Base-by-base conservation (phyloP, 768 basidiomycete genomes). In the Paxillus involutus region DNA sequence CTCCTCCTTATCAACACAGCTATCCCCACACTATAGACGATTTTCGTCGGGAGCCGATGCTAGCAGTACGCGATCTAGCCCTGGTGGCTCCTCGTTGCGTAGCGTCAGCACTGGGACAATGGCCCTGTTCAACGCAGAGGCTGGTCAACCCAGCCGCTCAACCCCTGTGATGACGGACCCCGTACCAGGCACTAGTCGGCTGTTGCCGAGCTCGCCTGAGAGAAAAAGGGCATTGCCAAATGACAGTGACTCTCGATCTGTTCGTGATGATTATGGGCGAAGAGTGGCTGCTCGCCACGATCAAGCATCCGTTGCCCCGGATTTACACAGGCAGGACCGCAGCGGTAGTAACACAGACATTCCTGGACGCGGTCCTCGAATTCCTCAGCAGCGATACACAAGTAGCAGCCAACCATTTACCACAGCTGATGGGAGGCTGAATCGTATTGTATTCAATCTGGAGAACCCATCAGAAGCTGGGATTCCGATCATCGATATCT, bases 401-500 rank as follows among this genome's bases (percentile, higher is more conserved):
- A 57, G 52, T 12, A 59, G 52, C n/a, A 54, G 59, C 2, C 43
- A 52, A 9, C 19, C 44, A 3, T 58, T 48, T 7, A 56, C 44
- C 26, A 24, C 44, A 2, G 36, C 52, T 17, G 26, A 55, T 1
- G 49, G 21, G 2, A 72, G 86, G 24, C 82, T 83, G 60, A 67
- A 63, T 2, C 80, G 81, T 1, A 83, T 91, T 53, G 76, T 76
- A 57, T 91, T 90, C 63, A 76, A 74, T 67, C 73, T 79, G 56
- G 75, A 79, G 45, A 70, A 76, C 42, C 80, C 84, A 12, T 63
- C 70, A 2, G 82, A 82, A 58, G 77, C 69, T 54, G 89, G 88
- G 24, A 82, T 91, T 49, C 71, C 80, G 1, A 73, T 90, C 53
- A 62, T 63, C 11, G 88, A 89, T 58, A 84, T 86, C 7, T 63